Evolutionary conservation across 73 alveolate genomes (phyloP).

Genomic region (Paramecium tetraurelia): DNA sequence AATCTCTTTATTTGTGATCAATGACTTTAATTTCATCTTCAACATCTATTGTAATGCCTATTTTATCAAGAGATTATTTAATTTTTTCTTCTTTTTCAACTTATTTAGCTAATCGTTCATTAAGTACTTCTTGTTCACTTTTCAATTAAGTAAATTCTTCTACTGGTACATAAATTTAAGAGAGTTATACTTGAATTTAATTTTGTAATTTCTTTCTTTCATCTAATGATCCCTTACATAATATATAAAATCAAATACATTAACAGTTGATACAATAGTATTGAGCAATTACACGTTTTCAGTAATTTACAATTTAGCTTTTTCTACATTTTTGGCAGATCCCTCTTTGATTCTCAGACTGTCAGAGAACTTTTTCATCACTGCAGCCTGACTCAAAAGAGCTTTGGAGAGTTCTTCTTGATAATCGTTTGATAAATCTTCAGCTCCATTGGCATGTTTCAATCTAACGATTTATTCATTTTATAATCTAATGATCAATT

Average conservation of each 20-base stretch:
- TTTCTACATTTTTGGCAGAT: background rate
- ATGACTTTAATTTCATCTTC: background rate
- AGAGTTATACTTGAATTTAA: background rate
- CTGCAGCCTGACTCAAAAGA: background rate
- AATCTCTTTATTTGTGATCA: background rate
- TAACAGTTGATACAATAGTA: background rate
- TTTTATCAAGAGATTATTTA: background rate
- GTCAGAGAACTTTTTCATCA: background rate
- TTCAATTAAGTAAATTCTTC: background rate
- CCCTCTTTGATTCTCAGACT: background rate
- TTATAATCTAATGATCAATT: constrained; percentile 33
- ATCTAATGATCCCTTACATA: background rate
- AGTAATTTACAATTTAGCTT: background rate
- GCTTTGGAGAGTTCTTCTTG: background rate
- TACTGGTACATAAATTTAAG: background rate
- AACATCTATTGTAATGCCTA: background rate
- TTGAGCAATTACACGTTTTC: background rate
- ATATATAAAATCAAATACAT: background rate
- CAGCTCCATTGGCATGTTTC: constrained; percentile 19
- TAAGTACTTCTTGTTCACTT: background rate
- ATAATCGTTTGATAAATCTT: background rate
- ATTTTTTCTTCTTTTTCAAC: background rate
- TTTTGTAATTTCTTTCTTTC: background rate
- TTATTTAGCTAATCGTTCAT: background rate
- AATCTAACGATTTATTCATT: constrained; percentile 47